Evolutionary conservation across 345 rosid species (phyloP), one percentile per base, ranked within the genome.

Genomic region (Tarenaya hassleriana): DNA sequence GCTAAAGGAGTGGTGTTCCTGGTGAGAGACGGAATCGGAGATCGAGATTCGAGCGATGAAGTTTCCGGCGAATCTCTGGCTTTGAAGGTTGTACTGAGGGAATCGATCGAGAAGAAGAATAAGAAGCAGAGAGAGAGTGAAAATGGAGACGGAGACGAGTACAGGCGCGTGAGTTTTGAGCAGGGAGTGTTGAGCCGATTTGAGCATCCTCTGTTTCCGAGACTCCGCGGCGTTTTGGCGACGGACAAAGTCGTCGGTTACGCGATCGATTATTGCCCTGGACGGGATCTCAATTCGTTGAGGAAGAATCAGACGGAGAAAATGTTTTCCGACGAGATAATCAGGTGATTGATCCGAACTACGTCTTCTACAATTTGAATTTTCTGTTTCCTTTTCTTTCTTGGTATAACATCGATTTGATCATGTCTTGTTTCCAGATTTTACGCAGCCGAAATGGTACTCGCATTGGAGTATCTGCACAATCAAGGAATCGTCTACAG

Each of bases 1-100:
- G 98, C 96, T 5, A 91, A 84, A 52, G 96, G 98, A 24, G 95
- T 79, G 16, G 98, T 84, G 58, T 91, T 91, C 58, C 62, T 82
- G 29, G 29, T 24, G 29, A 24, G 5, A 24, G 29, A 24, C 29
- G 5, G 29, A 24, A 24, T 2, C 29, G 29, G 29, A 24, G 29
- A 24, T 24, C 29, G 63, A 45, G 72, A 71, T 42, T 52, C 45
- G 29, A 2, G 3, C 5, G 19, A 34, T 1, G 69, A 62, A 16
- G 73, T 77, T 21, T 12, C 52, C 1, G 68, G 57, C 10, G 74
- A 84, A 61, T 13, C 34, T 7, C 68, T 76, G 45, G 95, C 95
- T 15, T 64, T 88, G 68, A 88, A 88, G 72, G 83, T 82, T 4
- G 69, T 82, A 7, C 61, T 53, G 61, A 79, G 77, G 41, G 84